Base-by-base conservation (phyloP, 129 eudicot genomes). In the Arctium lappa region DNA sequence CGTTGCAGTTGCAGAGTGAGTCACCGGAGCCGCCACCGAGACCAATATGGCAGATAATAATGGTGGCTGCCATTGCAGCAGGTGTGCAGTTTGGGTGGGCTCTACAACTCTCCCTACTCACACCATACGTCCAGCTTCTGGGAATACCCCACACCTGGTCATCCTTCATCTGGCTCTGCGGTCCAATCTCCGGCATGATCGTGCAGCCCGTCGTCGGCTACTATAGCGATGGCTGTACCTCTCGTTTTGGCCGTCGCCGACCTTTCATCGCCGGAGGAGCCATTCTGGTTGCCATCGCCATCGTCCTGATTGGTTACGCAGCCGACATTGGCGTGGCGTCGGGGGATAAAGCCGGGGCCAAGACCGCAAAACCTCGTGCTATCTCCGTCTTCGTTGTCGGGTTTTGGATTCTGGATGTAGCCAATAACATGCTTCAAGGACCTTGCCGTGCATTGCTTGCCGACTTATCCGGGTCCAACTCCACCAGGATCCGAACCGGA, bases 1-100 rank as follows among this genome's bases (percentile, higher is more conserved):
- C 83, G 53, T 31, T 42, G 10, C 76, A 79, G 30, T 22, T 78
- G 37, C 12, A 78, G 34, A 4, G 10, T 22, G 75, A 8, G 62
- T 38, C 79, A 9, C 6, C 83, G 12, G 50, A 34, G 34, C 16
- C 75, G 1, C 75, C 82, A 10, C 31, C 22, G 22, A 69, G 79
- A 1, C 88, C 89, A 2, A 1, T 86, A 11, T 81, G 88, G 90
- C 86, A 92, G 36, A 68, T 88, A 3, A 18, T 85, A 22, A 40
- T 77, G 27, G 91, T 90, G n/a, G 89, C 94, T 0, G 85, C 92
- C 39, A 85, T 92, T 44, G 97, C 97, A 1, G 92, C 94, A 1
- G 92, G 91, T 0, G 87, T 90, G 1, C 94, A 90, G 75, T 92
- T 88, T 50, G 94, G 94, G 1, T 88, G 92, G 94, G 97, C 94